Evolutionary conservation across 2,329 filamentous ascomycete species (phyloP).

Genomic region (Xylaria sp.): DNA sequence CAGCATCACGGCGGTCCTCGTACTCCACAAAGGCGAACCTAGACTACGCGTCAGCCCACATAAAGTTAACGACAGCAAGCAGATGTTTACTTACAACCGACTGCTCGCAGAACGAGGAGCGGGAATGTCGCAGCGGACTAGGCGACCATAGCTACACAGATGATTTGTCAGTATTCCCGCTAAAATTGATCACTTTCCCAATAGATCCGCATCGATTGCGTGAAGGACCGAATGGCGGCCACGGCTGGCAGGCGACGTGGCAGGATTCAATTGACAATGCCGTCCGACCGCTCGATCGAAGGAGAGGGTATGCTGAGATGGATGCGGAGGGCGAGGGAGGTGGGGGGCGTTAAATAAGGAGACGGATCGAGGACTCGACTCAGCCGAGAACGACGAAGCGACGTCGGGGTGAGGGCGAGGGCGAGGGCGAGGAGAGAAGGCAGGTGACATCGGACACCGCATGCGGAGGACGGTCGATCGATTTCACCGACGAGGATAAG

Average conservation of each 20-base stretch:
- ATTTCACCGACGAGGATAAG: constrained; percentile 56
- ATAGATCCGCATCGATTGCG: constrained; percentile 37
- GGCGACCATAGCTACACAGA: constrained; percentile 80
- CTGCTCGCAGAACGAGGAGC: constrained; percentile 91
- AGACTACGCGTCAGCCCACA: constrained; percentile 10
- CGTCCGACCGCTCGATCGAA: constrained; percentile 52
- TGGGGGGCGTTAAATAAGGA: constrained; percentile 35
- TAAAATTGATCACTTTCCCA: constrained; percentile 35
- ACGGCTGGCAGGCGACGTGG: constrained; percentile 42
- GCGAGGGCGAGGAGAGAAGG: constrained; percentile 39
- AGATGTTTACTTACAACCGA: constrained; percentile 75
- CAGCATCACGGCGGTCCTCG: constrained; percentile 95
- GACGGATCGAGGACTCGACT: constrained; percentile 46
- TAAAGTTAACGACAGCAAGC: constrained; percentile 9
- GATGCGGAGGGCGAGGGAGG: constrained; percentile 37
- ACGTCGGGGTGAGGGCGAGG: constrained; percentile 38
- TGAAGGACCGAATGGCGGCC: constrained; percentile 38
- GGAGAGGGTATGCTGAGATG: constrained; percentile 42
- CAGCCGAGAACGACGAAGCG: constrained; percentile 40
- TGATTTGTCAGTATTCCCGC: constrained; percentile 48
- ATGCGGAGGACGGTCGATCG: constrained; percentile 49
- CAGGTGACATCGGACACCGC: constrained; percentile 46
- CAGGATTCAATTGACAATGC: constrained; percentile 39
- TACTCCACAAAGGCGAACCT: constrained; percentile 99
- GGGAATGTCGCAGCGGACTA: constrained; percentile 97